A percentile compares a stretch with the other conserved stretches of the same genome.
Conservation (phyloP, 805 yeast species). For the Danielia reshetovae region DNA sequence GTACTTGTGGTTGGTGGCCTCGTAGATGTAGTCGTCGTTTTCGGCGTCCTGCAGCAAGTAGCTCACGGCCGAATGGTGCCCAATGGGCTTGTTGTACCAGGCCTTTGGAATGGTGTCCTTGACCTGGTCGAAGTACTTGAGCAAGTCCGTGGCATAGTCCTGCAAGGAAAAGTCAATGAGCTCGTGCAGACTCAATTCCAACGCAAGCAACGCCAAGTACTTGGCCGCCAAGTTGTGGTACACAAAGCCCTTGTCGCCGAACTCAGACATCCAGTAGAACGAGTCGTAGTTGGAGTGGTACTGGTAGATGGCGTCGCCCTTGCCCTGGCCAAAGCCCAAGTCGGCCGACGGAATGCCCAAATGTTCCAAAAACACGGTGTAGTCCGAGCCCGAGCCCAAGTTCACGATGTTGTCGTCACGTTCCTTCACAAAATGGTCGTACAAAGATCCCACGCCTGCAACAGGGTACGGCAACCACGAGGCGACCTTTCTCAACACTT, state of each 20-base stretch:
- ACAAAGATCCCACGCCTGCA: constrained; percentile 23
- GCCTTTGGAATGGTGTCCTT: constrained; percentile 27
- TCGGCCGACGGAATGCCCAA: constrained; percentile 62
- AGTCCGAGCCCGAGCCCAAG: constrained; percentile 37
- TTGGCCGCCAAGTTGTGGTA: constrained; percentile 57
- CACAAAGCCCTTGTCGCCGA: constrained; percentile 49
- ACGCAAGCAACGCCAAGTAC: constrained; percentile 51
- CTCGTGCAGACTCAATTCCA: constrained; percentile 56
- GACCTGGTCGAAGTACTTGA: constrained; percentile 30
- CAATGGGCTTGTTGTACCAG: constrained; percentile 27
- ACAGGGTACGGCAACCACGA: constrained; percentile 15
- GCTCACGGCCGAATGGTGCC: constrained; percentile 3
- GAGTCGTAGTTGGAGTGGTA: constrained; percentile 59
- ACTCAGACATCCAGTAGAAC: constrained; percentile 48
- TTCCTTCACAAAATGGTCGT: constrained; percentile 45
- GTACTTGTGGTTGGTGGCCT: constrained; percentile 7
- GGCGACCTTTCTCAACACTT: constrained; percentile 39
- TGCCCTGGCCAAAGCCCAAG: constrained; percentile 28
- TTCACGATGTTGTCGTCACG: constrained; percentile 28
- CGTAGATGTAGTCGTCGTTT: constrained; percentile 11
- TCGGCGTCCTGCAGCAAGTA: constrained; percentile 7
- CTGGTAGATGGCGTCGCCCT: constrained; percentile 50
- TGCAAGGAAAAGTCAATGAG: constrained; percentile 45
- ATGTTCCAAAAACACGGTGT: constrained; percentile 58
- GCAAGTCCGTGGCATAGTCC: constrained; percentile 46